Base-by-base conservation (phyloP, 352 stramenopile species). In the Hyaloperonospora brassicae region DNA sequence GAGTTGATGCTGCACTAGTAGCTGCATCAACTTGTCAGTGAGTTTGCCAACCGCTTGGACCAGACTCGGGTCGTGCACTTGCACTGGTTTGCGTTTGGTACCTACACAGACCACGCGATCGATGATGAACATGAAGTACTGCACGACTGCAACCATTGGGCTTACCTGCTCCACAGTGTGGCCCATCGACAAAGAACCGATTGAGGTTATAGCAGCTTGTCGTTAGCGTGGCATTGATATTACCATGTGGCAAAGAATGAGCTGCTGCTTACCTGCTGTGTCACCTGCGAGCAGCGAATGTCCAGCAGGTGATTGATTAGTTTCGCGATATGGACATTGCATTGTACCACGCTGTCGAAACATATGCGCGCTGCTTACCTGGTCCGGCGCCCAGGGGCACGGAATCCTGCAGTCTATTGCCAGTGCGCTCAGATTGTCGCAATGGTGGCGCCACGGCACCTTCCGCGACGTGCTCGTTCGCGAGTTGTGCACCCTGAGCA, bases 41-140 rank as follows among this genome's bases (percentile, higher is more conserved):
- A 89, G 75, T 6, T 75, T 78, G 41, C 86, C 71, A 11, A 89
- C 62, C 10, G 76, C 76, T 34, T 84, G 84, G 42, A 76, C 54
- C 35, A 89, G 54, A 38, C 49, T 51, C 38, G 79, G 72, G 45
- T 89, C 79, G 43, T 85, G 71, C 38, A 86, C 67, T 49, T 79
- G 66, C 31, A 81, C 55, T 9, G 64, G 46, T 13, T 25, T 61
- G 8, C 30, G 48, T 38, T 47, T 10, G 0, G 45, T 55, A 17
- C 36, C 60, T 68, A 36, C 12, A 22, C 24, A 45, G 12, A 49
- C 23, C 39, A 5, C 12, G 39, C 12, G 0, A 24, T 31, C 7
- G 48, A 17, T 17, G 62, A 40, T 58, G 36, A 35, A 22, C 40
- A 40, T 11, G 50, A 31, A 13, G 31, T 47, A 23, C 5, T 7